Evolutionary conservation across 768 basidiomycete species (phyloP), one percentile per base, ranked within the genome.

Genomic region (Termitomyces sp.): DNA sequence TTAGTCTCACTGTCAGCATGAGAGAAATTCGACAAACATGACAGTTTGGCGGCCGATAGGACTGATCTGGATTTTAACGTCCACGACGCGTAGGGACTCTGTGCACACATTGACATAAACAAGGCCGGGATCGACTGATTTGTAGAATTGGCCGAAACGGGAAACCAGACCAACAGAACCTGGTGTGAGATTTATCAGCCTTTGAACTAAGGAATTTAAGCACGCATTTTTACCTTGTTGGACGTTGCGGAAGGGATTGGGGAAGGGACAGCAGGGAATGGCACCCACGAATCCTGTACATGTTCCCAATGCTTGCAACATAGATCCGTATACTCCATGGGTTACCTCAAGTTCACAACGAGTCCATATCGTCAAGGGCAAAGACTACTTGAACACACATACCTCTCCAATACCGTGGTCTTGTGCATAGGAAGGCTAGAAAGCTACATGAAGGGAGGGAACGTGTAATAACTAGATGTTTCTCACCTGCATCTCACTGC

Each of bases 121-220:
- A 38, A 97, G 82, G 60, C 96, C 95, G 1, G 93, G 95, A 70
- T 96, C 94, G 67, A 96, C 94, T 8, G 92, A 88, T 76, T 91
- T 94, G 86, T 96, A 96, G 82, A 98, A 96, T 71, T 96, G 86
- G 53, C 96, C 96, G 69, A 98, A 98, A 61, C 94, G 88, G 40
- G 91, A 88, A 69, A 98, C 87, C 61, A 98, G 81, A 59, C 96
- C 96, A 65, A 96, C 93, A 59, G 88, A 87, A 34, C 94, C 92
- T 92, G 68, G 51, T 57, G 60, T 31, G 20, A 48, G 64, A 75
- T 69, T 67, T 65, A 64, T 70, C 64, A 66, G 55, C 43, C 57
- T 49, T 31, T 46, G 42, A 37, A 40, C 25, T 37, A 37, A 31
- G 56, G 37, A 20, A 57, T 53, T 57, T 12, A 29, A 57, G 38